Conservation (phyloP, 441 rosid species). For the Gossypium aridum region DNA sequence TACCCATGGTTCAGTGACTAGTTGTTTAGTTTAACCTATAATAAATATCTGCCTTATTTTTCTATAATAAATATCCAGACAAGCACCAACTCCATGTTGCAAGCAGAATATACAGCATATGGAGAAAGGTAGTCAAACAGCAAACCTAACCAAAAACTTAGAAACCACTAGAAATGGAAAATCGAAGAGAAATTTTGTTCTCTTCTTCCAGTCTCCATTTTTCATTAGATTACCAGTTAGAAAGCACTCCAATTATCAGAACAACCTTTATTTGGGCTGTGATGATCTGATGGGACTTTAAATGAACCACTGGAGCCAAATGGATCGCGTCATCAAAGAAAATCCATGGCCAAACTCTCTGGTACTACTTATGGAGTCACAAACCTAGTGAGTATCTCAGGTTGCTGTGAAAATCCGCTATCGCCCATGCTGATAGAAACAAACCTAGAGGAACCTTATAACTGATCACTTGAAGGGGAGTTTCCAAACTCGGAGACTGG, state of each 20-base stretch:
- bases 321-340: slow-evolving; percentile 83
- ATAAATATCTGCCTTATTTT: no score
- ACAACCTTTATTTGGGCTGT: slow-evolving; percentile 51
- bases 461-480: slow-evolving; percentile 69
- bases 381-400: slow-evolving; percentile 53
- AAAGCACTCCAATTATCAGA: slow-evolving; percentile 62
- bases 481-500: slow-evolving; percentile 75
- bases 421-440: slow-evolving; percentile 69
- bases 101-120: slow-evolving; percentile 27
- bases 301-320: slow-evolving; percentile 91
- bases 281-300: slow-evolving; percentile 65
- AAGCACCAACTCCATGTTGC: slow-evolving; percentile 4
- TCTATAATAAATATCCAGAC: no score
- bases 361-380: slow-evolving; percentile 65
- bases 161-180: neutral
- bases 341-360: slow-evolving; percentile 61
- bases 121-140: neutral
- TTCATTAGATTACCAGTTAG: slow-evolving; percentile 21
- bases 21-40: no score
- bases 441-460: slow-evolving; percentile 72
- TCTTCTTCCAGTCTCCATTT: neutral
- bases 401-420: slow-evolving; percentile 52
- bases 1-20: no score
- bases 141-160: slow-evolving; percentile 11
- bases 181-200: neutral